phyloP scores from a whole-genome alignment of 495 filamentous ascomycete genomes.

The Xylaria scruposa region DNA sequence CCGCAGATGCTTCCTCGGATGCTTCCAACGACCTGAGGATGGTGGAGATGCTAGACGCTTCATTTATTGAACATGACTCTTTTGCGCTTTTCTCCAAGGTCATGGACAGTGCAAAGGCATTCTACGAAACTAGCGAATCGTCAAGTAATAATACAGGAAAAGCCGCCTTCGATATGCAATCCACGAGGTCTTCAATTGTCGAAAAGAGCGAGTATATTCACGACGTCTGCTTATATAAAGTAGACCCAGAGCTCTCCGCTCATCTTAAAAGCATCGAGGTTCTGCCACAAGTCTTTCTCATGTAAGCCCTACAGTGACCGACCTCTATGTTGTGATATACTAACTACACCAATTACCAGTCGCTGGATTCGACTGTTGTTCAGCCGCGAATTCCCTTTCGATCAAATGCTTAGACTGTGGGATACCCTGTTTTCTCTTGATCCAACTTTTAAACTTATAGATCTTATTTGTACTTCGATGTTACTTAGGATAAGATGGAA shows the following conservation, averaged over 20 bases:
- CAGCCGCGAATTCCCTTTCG: constrained; percentile 89
- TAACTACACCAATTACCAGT: constrained; percentile 49
- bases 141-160: constrained; percentile 18
- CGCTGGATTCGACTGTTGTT: constrained; percentile 96
- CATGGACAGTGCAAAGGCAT: constrained; percentile 85
- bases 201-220: constrained; percentile 85
- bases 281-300: constrained; percentile 94
- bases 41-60: constrained; percentile 68
- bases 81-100: constrained; percentile 83
- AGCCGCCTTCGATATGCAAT: constrained; percentile 29
- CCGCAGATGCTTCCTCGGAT: constrained; percentile 33
- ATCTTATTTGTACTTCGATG: constrained; percentile 93
- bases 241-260: constrained; percentile 81
- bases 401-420: constrained; percentile 85
- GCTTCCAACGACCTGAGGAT: constrained; percentile 55
- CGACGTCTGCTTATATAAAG: constrained; percentile 73
- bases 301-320: constrained; percentile 59
- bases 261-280: constrained; percentile 87
- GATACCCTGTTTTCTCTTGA: constrained; percentile 91
- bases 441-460: constrained; percentile 78
- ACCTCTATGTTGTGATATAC: constrained; percentile 7
- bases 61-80: constrained; percentile 86
- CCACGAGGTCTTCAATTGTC: constrained; percentile 74
- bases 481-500: constrained; percentile 91
- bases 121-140: constrained; percentile 73